Conservation (phyloP, 345 rosid genomes). For the Gynandropsis gynandra region DNA sequence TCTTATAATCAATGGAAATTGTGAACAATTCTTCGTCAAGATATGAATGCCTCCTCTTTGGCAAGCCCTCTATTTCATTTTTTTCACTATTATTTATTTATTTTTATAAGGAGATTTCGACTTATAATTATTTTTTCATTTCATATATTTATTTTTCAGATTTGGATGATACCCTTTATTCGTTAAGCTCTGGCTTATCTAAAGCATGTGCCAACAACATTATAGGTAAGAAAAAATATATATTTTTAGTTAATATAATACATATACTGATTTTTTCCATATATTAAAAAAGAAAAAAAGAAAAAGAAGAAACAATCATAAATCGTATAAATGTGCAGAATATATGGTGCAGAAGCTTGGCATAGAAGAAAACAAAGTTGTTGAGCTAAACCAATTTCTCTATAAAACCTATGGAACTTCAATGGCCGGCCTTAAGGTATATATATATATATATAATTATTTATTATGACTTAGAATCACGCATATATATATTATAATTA, state of each 20-base stretch:
- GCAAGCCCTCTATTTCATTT: conserved; percentile 28
- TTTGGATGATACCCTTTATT: conserved; percentile 71
- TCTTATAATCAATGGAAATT: conserved; percentile 16
- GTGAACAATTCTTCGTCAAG: conserved; percentile 27
- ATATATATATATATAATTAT: background rate
- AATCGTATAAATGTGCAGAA: conserved; percentile 33
- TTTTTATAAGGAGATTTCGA: background rate
- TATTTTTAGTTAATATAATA: background rate
- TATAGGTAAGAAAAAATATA: conserved; percentile 27
- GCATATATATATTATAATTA: background rate
- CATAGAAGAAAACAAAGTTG: conserved; percentile 46
- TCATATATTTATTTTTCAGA: conserved; percentile 27
- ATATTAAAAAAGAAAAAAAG: background rate
- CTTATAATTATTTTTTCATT: background rate
- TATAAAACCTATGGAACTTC: conserved; percentile 79
- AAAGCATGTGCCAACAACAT: conserved; percentile 44
- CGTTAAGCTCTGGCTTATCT: conserved; percentile 52
- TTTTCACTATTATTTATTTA: background rate
- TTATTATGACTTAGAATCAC: background rate
- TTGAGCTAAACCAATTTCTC: conserved; percentile 46
- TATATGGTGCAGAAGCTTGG: conserved; percentile 67
- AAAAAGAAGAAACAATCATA: background rate
- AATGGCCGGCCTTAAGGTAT: conserved; percentile 91
- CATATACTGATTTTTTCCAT: too few relatives aligned
- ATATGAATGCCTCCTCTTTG: conserved; percentile 77